A percentile compares a stretch with the other conserved stretches of the same genome.
phyloP scores from a whole-genome alignment of 2,329 filamentous ascomycete species.

The Botrytis paeoniae region DNA sequence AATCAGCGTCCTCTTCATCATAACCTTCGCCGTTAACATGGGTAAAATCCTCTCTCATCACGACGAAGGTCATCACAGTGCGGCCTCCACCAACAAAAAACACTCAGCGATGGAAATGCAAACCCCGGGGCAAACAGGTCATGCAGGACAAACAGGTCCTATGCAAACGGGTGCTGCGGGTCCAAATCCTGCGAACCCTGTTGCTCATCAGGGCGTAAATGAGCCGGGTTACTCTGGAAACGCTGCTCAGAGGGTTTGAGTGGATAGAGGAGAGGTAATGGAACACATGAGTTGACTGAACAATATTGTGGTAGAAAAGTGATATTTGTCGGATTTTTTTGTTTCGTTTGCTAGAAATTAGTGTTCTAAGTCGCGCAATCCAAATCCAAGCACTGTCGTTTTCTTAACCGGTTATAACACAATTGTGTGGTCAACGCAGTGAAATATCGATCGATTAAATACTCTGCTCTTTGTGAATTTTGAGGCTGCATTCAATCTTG shows the following conservation, averaged over 20 bases:
- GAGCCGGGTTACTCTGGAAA: background rate
- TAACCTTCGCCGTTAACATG: slow-evolving; percentile 10
- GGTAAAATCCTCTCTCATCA: background rate
- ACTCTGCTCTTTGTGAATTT: fast-evolving
- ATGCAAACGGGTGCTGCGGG: background rate
- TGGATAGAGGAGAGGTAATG: background rate
- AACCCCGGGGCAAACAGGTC: background rate
- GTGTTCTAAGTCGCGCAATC: background rate
- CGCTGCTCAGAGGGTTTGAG: background rate
- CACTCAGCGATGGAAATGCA: slow-evolving; percentile 14
- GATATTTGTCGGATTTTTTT: background rate
- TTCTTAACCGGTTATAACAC: background rate
- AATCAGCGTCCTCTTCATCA: background rate
- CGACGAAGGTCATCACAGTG: background rate
- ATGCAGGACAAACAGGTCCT: background rate
- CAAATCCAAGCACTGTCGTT: slow-evolving; percentile 5
- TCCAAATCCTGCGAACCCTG: background rate
- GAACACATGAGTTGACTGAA: no score
- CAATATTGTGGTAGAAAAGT: background rate
- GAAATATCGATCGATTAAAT: background rate
- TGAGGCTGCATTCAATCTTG: background rate
- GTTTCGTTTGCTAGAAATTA: background rate
- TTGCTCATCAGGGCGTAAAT: background rate
- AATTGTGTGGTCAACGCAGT: background rate
- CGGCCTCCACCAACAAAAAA: background rate